Evolutionary conservation across 768 basidiomycete genomes (phyloP).

Genomic region (Mycena belliarum): DNA sequence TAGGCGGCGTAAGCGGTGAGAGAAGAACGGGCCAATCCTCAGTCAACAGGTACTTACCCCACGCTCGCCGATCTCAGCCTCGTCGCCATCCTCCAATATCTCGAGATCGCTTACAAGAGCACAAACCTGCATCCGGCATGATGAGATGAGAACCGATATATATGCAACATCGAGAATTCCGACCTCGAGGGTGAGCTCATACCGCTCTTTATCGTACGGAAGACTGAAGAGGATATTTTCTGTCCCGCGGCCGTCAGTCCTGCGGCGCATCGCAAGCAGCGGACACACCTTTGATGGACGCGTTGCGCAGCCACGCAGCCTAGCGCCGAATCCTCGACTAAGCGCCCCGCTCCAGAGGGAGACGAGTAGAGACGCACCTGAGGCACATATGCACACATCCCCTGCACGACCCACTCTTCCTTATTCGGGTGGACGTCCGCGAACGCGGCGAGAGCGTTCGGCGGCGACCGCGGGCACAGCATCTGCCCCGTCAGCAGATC

Average conservation of each 20-base stretch:
- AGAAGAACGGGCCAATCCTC: constrained; percentile 24
- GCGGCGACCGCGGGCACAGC: constrained; percentile 81
- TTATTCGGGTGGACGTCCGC: constrained; percentile 39
- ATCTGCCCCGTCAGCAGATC: constrained; percentile 83
- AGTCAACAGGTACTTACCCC: constrained; percentile 53
- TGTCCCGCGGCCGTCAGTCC: constrained; percentile 13
- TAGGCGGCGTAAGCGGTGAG: constrained; percentile 26
- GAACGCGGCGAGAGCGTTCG: constrained; percentile 71
- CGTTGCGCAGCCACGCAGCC: constrained; percentile 73
- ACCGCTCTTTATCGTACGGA: constrained; percentile 72
- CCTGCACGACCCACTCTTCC: constrained; percentile 76
- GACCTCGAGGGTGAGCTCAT: constrained; percentile 75
- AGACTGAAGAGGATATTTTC: constrained; percentile 79
- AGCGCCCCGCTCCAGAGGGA: no score
- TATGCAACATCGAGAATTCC: constrained; percentile 25
- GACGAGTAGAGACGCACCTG: constrained; percentile 45
- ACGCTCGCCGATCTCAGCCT: constrained; percentile 85
- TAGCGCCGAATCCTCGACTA: constrained; percentile 25
- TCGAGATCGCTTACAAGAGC: constrained; percentile 75
- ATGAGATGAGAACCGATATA: constrained; percentile 20
- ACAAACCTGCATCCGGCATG: constrained; percentile 42
- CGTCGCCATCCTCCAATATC: constrained; percentile 86
- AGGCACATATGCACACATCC: constrained; percentile 87
- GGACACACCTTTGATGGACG: constrained; percentile 55
- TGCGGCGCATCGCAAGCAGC: not conserved